A percentile compares a stretch with the other conserved stretches of the same genome.
phyloP scores from a whole-genome alignment of 805 yeast genomes.

The Ogataea philodendri region DNA sequence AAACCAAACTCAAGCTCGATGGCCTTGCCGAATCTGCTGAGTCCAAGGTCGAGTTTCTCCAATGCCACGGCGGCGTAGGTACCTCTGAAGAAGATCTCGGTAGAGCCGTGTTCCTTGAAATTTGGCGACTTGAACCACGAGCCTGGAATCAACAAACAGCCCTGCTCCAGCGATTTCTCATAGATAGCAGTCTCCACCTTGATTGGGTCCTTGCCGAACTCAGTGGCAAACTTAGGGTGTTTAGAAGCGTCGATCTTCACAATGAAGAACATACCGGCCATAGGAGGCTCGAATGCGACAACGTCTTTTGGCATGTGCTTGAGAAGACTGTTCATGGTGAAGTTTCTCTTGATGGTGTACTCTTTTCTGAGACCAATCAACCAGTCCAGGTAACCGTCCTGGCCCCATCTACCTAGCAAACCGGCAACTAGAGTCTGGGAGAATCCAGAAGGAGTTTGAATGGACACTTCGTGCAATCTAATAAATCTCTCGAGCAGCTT shows the following conservation, averaged over 20 bases:
- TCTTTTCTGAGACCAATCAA: constrained; percentile 75
- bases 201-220: constrained; percentile 54
- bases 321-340: constrained; percentile 71
- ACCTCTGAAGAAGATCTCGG: constrained; percentile 73
- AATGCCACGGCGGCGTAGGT: constrained; percentile 84
- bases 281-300: constrained; percentile 53
- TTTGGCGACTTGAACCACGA: constrained; percentile 71
- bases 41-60: constrained; percentile 57
- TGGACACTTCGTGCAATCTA: constrained; percentile 75
- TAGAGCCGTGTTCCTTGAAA: constrained; percentile 43
- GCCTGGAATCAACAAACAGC: constrained; percentile 77
- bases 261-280: constrained; percentile 87
- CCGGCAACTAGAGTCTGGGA: constrained; percentile 70
- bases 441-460: constrained; percentile 81
- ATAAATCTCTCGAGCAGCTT: constrained; percentile 60
- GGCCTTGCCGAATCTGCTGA: constrained; percentile 68
- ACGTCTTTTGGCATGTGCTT: constrained; percentile 52
- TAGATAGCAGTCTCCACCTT: constrained; percentile 65
- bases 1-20: constrained; percentile 54
- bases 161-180: constrained; percentile 56
- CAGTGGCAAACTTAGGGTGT: constrained; percentile 71
- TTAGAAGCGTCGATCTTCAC: constrained; percentile 68
- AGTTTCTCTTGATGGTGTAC: constrained; percentile 86
- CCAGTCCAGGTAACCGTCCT: constrained; percentile 86
- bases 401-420: constrained; percentile 84